Base-by-base conservation (phyloP, 768 basidiomycete species). In the Lactarius sp. region DNA sequence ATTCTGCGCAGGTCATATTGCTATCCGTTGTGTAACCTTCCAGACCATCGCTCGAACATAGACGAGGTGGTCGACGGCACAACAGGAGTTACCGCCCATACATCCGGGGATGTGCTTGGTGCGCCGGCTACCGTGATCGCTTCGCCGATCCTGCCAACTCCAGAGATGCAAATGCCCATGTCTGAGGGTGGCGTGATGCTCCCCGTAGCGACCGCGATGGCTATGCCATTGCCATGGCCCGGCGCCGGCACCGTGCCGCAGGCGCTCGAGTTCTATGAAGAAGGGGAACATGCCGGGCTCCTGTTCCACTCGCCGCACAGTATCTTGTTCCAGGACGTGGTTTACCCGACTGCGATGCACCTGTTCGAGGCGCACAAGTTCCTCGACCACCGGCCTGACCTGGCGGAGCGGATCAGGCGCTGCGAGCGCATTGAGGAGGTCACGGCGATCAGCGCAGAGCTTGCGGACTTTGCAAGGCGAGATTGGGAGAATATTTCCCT, bases 301-400 rank as follows among this genome's bases (percentile, higher is more conserved):
- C 74, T 88, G 71, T 88, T 84, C 69, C 83, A 85, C 67, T 90
- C 90, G 1, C 81, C 77, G 1, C 83, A 90, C 68, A 78, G 77
- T 4, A 80, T 93, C 20, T 59, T 84, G 57, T 85, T 84, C 71
- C 71, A 77, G 41, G 77, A 82, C 37, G 76, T 75, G 58, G 72
- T 74, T 46, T 93, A 85, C 68, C 87, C 87, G 2, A 87, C 84
- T 1, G 90, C 86, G 10, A 73, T 85, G 68, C 90, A 92, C 67
- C 78, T 92, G n/a, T 80, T 84, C 59, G 88, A 92, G 73, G 88
- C 89, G 9, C 76, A 88, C 70, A 88, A 88, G 71, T 92, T 84
- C 72, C 69, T 83, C 42, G 77, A 78, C 2, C 72, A 76, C 22
- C 75, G 77, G 2, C 82, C 81, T 0, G 73, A 81, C 0, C 68